phyloP scores from a whole-genome alignment of 1,139 yeast species.

The Hemisphaericaspora lyxosophila region DNA sequence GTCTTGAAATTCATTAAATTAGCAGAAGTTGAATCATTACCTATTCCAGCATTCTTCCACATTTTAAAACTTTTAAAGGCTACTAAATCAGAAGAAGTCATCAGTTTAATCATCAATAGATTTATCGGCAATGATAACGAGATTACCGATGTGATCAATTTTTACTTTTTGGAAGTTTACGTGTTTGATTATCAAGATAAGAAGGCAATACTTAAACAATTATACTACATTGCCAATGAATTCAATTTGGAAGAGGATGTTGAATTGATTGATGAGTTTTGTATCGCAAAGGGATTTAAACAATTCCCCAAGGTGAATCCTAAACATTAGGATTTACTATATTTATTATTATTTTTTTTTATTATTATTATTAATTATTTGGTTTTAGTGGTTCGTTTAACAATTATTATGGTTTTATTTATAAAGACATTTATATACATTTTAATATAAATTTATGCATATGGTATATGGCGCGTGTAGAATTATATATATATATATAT shows the following conservation, averaged over 20 bases:
- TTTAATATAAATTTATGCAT: not conserved
- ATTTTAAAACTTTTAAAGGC: slow-evolving; percentile 30
- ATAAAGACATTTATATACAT: slow-evolving; percentile 1
- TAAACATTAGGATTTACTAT: not conserved
- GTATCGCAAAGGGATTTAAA: not conserved
- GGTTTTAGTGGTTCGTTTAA: not conserved
- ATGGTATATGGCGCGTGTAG: no score
- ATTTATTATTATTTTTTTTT: slow-evolving; percentile 1
- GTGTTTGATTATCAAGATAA: slow-evolving; percentile 18
- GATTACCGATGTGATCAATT: slow-evolving; percentile 24
- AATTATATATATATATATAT: no score
- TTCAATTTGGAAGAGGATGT: slow-evolving; percentile 16
- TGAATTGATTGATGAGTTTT: slow-evolving; percentile 3
- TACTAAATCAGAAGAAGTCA: slow-evolving; percentile 22
- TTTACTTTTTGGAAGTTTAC: slow-evolving; percentile 30
- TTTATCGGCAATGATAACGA: slow-evolving; percentile 18
- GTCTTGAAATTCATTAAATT: slow-evolving; percentile 22
- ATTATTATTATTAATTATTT: slow-evolving; percentile 2
- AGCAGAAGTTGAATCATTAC: slow-evolving; percentile 19
- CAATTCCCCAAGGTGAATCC: not conserved
- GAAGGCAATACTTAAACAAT: slow-evolving; percentile 17
- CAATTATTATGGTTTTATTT: slow-evolving; percentile 1
- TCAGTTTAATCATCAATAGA: slow-evolving; percentile 31
- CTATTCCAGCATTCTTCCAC: slow-evolving; percentile 23
- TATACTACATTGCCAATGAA: slow-evolving; percentile 18